Evolutionary conservation across 306 rosid species (phyloP).

Genomic region (Quercus bicolor): DNA sequence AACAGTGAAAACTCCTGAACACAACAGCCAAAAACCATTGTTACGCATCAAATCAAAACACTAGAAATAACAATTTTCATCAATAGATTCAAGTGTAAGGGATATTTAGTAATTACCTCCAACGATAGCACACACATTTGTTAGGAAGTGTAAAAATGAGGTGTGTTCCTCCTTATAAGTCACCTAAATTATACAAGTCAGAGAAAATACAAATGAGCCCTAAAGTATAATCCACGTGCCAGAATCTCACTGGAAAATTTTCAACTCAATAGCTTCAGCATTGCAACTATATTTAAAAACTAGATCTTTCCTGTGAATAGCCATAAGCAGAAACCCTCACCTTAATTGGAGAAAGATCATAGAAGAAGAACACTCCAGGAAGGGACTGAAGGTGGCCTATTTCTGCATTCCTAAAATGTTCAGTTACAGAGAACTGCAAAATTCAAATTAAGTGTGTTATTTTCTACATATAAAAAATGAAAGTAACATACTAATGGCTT

Average conservation of each 20-base stretch:
- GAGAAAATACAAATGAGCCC: neutral
- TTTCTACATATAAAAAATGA: conserved; percentile 4
- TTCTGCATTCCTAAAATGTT: conserved; percentile 75
- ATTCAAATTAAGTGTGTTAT: conserved; percentile 21
- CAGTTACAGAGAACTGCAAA: conserved; percentile 96
- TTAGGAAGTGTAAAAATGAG: conserved; percentile 94
- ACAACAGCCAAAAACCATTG: conserved; percentile 17
- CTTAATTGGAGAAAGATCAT: conserved; percentile 98
- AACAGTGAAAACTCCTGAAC: conserved; percentile 81
- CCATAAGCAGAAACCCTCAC: conserved; percentile 33
- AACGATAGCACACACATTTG: conserved; percentile 91
- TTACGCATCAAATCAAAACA: conserved; percentile 13
- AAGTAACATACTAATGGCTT: neutral
- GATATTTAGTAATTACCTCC: conserved; percentile 67
- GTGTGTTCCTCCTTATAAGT: conserved; percentile 75
- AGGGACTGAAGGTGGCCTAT: conserved; percentile 75
- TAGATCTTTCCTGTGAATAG: neutral
- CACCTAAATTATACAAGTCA: conserved; percentile 52
- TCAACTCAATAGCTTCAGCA: neutral
- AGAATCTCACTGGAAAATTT: neutral
- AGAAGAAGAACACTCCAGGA: conserved; percentile 95
- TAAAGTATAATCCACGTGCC: neutral
- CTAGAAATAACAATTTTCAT: neutral
- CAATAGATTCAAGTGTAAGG: conserved; percentile 7
- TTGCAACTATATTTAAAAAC: neutral